Percentiles rank a stretch among this genome's conserved stretches.
These are phyloP conservation scores for Aspergillus incahuasiensis DNA, from an alignment of 495 filamentous ascomycete genomes.

Conservation along the genomic window DNA sequence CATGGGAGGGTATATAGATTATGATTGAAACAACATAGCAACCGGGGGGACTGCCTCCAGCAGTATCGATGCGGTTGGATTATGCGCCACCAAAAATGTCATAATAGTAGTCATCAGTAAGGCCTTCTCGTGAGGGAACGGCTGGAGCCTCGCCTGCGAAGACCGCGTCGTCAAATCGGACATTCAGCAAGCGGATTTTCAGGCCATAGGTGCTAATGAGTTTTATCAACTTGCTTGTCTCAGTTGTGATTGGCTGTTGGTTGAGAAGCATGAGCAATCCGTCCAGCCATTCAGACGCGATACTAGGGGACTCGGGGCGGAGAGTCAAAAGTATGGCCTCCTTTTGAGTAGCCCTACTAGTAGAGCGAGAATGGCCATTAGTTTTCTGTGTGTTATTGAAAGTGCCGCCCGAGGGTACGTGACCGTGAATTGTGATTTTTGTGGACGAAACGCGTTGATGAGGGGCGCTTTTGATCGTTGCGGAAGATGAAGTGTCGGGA, in stretches of 20 bases:
- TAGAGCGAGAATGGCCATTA: conserved; percentile 30
- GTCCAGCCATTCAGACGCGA: conserved; percentile 95
- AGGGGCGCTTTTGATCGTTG: conserved; percentile 49
- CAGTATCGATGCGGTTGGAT: background rate
- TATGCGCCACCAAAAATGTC: conserved; percentile 49
- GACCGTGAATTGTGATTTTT: conserved; percentile 89
- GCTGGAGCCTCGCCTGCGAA: conserved; percentile 41
- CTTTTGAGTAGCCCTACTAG: conserved; percentile 38
- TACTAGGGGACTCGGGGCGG: conserved; percentile 72
- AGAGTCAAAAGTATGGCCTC: conserved; percentile 71
- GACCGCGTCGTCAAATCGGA: conserved; percentile 70
- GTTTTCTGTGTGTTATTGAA: conserved; percentile 22
- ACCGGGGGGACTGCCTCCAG: background rate
- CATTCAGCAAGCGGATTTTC: conserved; percentile 90
- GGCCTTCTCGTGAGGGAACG: conserved; percentile 43
- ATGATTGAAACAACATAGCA: background rate
- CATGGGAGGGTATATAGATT: background rate
- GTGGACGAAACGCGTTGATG: conserved; percentile 54
- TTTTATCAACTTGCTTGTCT: conserved; percentile 83
- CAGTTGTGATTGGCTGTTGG: conserved; percentile 93
- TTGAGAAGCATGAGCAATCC: conserved; percentile 92
- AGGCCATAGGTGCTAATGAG: conserved; percentile 85
- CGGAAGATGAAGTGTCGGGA: conserved; percentile 46
- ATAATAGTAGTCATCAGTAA: conserved; percentile 54
- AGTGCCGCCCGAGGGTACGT: conserved; percentile 33